Percentiles rank a stretch among this genome's conserved stretches.
phyloP scores from a whole-genome alignment of 306 rosid genomes.

The Bauhinia variegata region DNA sequence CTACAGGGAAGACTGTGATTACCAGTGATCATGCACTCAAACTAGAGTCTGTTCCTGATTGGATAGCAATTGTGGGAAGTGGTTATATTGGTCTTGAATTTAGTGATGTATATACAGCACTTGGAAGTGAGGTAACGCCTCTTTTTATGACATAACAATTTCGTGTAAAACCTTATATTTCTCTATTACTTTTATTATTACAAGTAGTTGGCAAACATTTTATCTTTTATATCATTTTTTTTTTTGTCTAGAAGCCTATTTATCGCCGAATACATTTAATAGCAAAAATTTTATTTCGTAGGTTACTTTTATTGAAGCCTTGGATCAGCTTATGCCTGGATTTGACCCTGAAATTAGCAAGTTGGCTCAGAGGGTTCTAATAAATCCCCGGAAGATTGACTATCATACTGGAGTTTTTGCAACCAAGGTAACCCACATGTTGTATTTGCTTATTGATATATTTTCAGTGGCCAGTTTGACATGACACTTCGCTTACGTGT shows the following conservation, averaged over 20 bases:
- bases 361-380: slow-evolving; percentile 93
- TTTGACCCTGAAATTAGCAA: slow-evolving; percentile 99
- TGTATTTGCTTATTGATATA: slow-evolving; percentile 30
- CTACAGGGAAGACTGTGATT: slow-evolving; percentile 93
- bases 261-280: slow-evolving; percentile 13
- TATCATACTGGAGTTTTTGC: slow-evolving; percentile 97
- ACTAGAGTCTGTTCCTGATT: slow-evolving; percentile 92
- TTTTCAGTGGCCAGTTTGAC: slow-evolving; percentile 27
- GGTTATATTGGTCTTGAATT: slow-evolving; percentile 99
- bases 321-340: slow-evolving; percentile 99
- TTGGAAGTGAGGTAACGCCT: slow-evolving; percentile 90
- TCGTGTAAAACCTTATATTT: slow-evolving; percentile 7
- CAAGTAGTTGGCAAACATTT: slow-evolving; percentile 5
- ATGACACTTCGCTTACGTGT: slow-evolving; percentile 12
- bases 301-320: slow-evolving; percentile 97
- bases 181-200: slow-evolving; percentile 2
- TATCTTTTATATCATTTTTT: slow-evolving; percentile 18
- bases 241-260: slow-evolving; percentile 17
- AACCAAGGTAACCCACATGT: slow-evolving; percentile 66
- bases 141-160: slow-evolving; percentile 21
- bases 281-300: slow-evolving; percentile 46
- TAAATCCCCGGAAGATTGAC: slow-evolving; percentile 90
- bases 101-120: slow-evolving; percentile 98
- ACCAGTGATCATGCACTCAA: slow-evolving; percentile 99
- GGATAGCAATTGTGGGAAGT: slow-evolving; percentile 98